Percentiles rank a stretch among this genome's conserved stretches.
Conservation (phyloP, 345 rosid genomes). For the Laguncularia racemosa region DNA sequence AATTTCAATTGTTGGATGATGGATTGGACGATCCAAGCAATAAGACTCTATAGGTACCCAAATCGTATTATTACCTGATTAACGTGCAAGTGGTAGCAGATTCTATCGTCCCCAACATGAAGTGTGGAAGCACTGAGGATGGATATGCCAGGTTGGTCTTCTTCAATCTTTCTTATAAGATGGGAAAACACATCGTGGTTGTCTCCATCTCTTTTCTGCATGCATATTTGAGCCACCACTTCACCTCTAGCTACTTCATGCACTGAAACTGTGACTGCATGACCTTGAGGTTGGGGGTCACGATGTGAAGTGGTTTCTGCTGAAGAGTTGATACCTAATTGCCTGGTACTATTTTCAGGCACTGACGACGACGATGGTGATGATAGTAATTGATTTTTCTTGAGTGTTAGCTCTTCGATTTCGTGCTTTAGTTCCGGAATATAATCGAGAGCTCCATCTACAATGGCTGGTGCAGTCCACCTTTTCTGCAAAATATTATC, state of each 20-base stretch:
- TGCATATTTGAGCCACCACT: slow-evolving; percentile 22
- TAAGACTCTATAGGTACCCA: too few species aligned
- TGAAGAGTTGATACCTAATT: not conserved
- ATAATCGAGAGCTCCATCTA: slow-evolving; percentile 25
- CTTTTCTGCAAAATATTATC: slow-evolving; percentile 15
- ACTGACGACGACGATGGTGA: not conserved
- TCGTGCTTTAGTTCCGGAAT: slow-evolving; percentile 27
- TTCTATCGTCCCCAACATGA: slow-evolving; percentile 13
- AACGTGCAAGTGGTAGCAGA: slow-evolving; percentile 20
- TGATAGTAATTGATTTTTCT: slow-evolving; percentile 6
- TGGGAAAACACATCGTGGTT: slow-evolving; percentile 10
- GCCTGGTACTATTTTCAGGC: not conserved
- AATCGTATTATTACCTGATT: not conserved
- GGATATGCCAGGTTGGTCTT: slow-evolving; percentile 6
- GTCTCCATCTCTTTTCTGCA: not conserved
- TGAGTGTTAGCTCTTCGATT: slow-evolving; percentile 17
- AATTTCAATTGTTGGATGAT: too few species aligned
- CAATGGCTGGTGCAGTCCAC: slow-evolving; percentile 18
- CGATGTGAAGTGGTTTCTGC: not conserved
- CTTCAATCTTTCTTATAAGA: slow-evolving; percentile 23
- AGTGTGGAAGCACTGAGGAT: slow-evolving; percentile 21
- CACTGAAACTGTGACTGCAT: slow-evolving; percentile 14
- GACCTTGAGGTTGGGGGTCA: not conserved
- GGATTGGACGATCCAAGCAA: too few species aligned
- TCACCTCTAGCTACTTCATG: slow-evolving; percentile 23